Evolutionary conservation across 2,329 filamentous ascomycete species (phyloP), one percentile per base, ranked within the genome.

Genomic region (Penicillium brevicompactum): DNA sequence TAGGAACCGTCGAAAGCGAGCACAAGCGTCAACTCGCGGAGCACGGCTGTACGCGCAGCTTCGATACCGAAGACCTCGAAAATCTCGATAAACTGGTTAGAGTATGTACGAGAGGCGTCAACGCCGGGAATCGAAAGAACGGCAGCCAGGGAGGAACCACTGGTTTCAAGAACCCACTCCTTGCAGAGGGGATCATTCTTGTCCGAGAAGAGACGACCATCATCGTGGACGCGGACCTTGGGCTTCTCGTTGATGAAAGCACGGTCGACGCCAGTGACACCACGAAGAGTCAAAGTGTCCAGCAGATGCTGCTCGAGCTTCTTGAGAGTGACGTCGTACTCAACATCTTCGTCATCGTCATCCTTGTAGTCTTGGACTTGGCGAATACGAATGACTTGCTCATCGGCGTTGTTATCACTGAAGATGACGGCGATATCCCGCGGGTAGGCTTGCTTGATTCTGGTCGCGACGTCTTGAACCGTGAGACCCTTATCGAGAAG

Each of bases 1-100:
- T 99, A 99, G 13, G 94, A 97, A 84, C 95, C 95, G 72, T 97
- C 94, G 72, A 99, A 99, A 24, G 94, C 92, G 79, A 99, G 78
- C 71, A 99, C 94, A 69, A 91, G 87, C 30, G 89, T 91, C 81
- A 99, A 77, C 73, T 99, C 95, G 58, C 89, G 87, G 64, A 96
- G 86, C 55, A 99, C 82, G 51, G 92, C 90, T 46, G 89, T 86
- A 68, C 94, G 89, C 58, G 92, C 92, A 62, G 92, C 95, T 73
- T 99, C 94, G 61, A 99, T 99, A 71, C 94, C 94, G 60, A 99
- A 94, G 9, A 96, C 91, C 62, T 93, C 89, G 43, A 97, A 89
- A 65, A 96, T 87, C 76, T 99, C 93, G 74, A 93, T 92, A 73
- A 99, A 89, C 69, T 96, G 91, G 79, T 99, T 99, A 57, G 92